phyloP scores from a whole-genome alignment of 306 rosid species.

The Purshia tridentata region DNA sequence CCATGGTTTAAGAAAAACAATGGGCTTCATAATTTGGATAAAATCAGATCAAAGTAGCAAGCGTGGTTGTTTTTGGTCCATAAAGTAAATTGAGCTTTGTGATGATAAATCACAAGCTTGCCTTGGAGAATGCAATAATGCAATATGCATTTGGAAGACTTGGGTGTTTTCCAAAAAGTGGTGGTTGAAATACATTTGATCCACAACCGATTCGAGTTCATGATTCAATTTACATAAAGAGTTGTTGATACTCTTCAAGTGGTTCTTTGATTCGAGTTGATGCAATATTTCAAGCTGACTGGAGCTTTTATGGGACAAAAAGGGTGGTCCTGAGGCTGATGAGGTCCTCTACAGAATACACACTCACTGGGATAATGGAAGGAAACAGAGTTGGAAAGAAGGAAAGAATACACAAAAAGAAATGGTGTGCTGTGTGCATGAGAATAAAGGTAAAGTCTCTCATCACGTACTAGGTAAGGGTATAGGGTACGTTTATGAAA shows the following conservation, averaged over 20 bases:
- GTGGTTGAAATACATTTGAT: background rate
- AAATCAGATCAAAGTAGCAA: too few species aligned
- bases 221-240: constrained; percentile 8
- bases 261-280: constrained; percentile 30
- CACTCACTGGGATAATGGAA: constrained; percentile 10
- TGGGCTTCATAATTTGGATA: background rate
- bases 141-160: background rate
- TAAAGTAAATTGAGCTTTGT: background rate
- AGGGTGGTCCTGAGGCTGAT: constrained; percentile 11
- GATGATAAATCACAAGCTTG: background rate
- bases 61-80: constrained; percentile 6
- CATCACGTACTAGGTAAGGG: too few species aligned
- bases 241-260: constrained; percentile 28
- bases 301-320: background rate
- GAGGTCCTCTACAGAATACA: constrained; percentile 20
- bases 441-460: constrained; percentile 11
- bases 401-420: constrained; percentile 7
- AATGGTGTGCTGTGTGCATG: background rate
- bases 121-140: constrained; percentile 13
- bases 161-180: constrained; percentile 14
- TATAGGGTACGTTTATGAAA: too few species aligned
- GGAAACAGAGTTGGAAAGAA: background rate
- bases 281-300: constrained; percentile 20
- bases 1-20: background rate
- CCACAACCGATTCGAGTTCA: constrained; percentile 20